Percentiles rank a stretch among this genome's conserved stretches.
Conservation (phyloP, 495 filamentous ascomycete species). For the Aspergillus coremiiformis region DNA sequence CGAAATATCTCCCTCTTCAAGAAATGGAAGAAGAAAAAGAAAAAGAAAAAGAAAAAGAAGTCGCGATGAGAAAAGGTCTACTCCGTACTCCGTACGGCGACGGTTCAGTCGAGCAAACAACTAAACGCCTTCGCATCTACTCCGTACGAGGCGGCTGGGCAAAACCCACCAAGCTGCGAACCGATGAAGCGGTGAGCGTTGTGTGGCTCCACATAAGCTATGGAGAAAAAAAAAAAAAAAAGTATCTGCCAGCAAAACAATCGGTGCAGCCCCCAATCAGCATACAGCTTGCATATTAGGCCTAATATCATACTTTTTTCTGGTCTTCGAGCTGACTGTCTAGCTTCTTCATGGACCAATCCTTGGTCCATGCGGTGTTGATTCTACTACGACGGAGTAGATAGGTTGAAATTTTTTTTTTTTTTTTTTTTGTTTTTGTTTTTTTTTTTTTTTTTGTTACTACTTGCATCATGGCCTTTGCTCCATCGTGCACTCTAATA, state of each 20-base stretch:
- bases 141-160: neutral
- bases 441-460: too few species aligned
- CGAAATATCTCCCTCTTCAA: too few species aligned
- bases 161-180: neutral
- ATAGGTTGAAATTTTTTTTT: too few species aligned
- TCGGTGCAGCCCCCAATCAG: neutral
- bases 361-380: neutral
- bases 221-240: neutral
- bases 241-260: constrained; percentile 2
- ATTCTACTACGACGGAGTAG: too few species aligned
- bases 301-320: neutral
- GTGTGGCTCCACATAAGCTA: constrained; percentile 1
- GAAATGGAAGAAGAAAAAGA: too few species aligned
- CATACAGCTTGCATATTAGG: neutral
- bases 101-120: neutral
- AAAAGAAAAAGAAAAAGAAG: too few species aligned
- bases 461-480: neutral
- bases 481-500: neutral
- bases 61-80: too few species aligned
- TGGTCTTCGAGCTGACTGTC: neutral
- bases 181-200: constrained; percentile 1
- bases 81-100: neutral
- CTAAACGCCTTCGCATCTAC: neutral
- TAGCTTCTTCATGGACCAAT: neutral
- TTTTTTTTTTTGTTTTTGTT: too few species aligned